Evolutionary conservation across 2,329 filamentous ascomycete species (phyloP).

Genomic region (Pseudopyrenochaeta lycopersici): DNA sequence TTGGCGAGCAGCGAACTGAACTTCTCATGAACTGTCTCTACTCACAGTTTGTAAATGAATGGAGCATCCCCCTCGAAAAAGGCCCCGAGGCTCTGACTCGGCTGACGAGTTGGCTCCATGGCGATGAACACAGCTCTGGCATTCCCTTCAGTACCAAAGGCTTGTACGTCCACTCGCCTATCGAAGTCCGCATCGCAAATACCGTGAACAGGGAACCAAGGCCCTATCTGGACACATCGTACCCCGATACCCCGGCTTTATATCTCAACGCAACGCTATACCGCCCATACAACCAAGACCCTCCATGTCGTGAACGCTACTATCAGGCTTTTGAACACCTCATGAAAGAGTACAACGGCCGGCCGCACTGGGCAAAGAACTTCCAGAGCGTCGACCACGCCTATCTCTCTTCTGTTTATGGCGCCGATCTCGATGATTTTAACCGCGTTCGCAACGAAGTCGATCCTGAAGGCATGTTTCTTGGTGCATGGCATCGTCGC

Average conservation of each 20-base stretch:
- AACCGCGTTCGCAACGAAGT: constrained; percentile 72
- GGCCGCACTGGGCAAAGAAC: constrained; percentile 94
- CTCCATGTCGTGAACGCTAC: constrained; percentile 78
- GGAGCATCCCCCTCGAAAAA: constrained; percentile 86
- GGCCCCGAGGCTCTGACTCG: constrained; percentile 88
- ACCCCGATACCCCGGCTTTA: constrained; percentile 73
- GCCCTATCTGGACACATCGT: constrained; percentile 78
- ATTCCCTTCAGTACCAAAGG: constrained; percentile 85
- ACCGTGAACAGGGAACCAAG: constrained; percentile 64
- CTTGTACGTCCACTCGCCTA: constrained; percentile 86
- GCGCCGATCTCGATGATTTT: constrained; percentile 72
- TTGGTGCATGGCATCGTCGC: constrained; percentile 87
- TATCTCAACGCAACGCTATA: constrained; percentile 94
- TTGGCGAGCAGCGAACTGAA: constrained; percentile 81
- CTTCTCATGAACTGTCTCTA: constrained; percentile 97
- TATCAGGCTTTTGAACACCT: constrained; percentile 91
- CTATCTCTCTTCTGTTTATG: constrained; percentile 75
- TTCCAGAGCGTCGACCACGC: constrained; percentile 68
- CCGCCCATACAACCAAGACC: constrained; percentile 79
- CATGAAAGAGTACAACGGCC: constrained; percentile 84
- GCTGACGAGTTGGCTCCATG: constrained; percentile 85
- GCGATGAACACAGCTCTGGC: constrained; percentile 72
- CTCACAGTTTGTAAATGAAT: constrained; percentile 98
- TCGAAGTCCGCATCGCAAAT: constrained; percentile 88
- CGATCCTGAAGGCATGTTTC: constrained; percentile 86